Evolutionary conservation across 1,139 yeast species (phyloP), one percentile per base, ranked within the genome.

Genomic region (Geotrichum klebahnii): DNA sequence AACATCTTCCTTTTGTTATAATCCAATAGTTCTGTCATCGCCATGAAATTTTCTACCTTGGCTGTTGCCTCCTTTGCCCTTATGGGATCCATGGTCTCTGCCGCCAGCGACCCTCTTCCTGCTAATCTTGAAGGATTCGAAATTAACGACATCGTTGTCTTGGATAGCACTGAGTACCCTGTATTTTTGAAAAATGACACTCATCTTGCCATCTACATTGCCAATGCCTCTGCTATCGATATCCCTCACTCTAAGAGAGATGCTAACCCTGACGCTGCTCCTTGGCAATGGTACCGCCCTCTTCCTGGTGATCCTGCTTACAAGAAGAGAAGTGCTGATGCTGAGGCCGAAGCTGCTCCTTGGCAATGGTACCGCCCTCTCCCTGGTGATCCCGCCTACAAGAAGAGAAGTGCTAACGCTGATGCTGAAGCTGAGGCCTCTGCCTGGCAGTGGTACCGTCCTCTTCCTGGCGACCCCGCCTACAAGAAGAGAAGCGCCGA

Each of bases 371-470:
- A 35, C 42, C 19, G 14, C 26, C 42, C 36, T 16, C 48, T 24
- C 14, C 41, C 42, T 16, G 36, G 48, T 12, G 36, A 26, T 20
- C 35, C 48, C 42, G 45, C 46, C n/a, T 24, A 36, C 40, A 33
- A 53, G 42, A 38, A 54, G 55, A 35, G 40, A 16, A 36, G 28
- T 29, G 22, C 41, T 43, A 23, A 43, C 37, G 19, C 36, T 29
- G 35, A 26, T 44, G 24, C 40, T 34, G 32, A n/a, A 20, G 33
- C 53, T 38, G 28, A 44, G 46, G 28, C 38, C 39, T 10, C 29
- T 12, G 32, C 42, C 3, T 38, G 42, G 42, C 29, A 38, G 19
- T 38, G 42, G 42, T 38, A 22, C 42, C 16, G n/a, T 3, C 42
- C 42, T 20, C 42, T 38, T 22, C 42, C 42, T 22, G 45, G 38